Percentiles rank a stretch among this genome's conserved stretches.
Evolutionary conservation across 805 yeast species (phyloP).

Genomic region (Wickerhamomyces queroliae): DNA sequence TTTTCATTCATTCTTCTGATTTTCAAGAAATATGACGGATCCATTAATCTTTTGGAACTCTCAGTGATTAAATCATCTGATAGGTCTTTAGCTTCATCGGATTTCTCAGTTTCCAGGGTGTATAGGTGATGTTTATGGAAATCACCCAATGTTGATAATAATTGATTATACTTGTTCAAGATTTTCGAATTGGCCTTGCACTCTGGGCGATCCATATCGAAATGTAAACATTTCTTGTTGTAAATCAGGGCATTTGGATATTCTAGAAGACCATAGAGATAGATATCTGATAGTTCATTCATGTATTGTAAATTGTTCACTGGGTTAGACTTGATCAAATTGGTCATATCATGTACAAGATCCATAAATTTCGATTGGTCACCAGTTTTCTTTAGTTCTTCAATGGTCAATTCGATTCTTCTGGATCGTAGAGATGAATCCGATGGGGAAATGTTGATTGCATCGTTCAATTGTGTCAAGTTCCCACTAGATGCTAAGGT

Average conservation of each 20-base stretch:
- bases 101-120: conserved; percentile 26
- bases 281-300: conserved; percentile 29
- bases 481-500: conserved; percentile 22
- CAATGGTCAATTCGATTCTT: conserved; percentile 26
- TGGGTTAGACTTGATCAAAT: conserved; percentile 21
- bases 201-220: conserved; percentile 63
- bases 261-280: conserved; percentile 46
- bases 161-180: conserved; percentile 35
- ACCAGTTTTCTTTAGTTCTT: conserved; percentile 11
- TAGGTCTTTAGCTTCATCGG: conserved; percentile 31
- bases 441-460: conserved; percentile 38
- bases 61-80: conserved; percentile 37
- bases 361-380: conserved; percentile 13
- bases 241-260: conserved; percentile 45
- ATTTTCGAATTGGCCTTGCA: conserved; percentile 56
- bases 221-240: conserved; percentile 64
- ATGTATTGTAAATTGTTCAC: conserved; percentile 23
- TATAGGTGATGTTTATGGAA: conserved; percentile 39
- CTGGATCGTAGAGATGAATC: conserved; percentile 28
- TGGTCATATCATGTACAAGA: conserved; percentile 22
- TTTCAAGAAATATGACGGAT: conserved; percentile 13
- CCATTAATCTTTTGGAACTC: conserved; percentile 28
- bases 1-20: conserved; percentile 16
- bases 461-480: conserved; percentile 25
- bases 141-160: conserved; percentile 28